Conservation (phyloP, 441 rosid genomes). For the Geranium incanum region DNA sequence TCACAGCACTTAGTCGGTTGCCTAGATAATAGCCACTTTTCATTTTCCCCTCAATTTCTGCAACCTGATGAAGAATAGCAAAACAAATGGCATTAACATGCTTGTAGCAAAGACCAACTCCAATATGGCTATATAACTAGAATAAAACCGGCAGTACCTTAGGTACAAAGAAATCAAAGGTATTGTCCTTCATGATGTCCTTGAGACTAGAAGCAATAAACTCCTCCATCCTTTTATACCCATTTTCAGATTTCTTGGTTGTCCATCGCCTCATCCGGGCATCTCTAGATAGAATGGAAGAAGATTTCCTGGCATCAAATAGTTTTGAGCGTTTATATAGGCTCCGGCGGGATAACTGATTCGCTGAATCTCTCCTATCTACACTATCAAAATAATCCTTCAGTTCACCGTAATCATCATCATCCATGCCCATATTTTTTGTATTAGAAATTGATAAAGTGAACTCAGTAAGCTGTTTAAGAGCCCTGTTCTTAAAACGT, state of each 20-base stretch:
- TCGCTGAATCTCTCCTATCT: slow-evolving; percentile 85
- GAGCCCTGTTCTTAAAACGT: slow-evolving; percentile 51
- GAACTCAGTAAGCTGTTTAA: slow-evolving; percentile 57
- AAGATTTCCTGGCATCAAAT: slow-evolving; percentile 89
- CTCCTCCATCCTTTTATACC: slow-evolving; percentile 89
- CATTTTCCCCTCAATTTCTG: slow-evolving; percentile 80
- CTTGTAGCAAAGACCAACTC: slow-evolving; percentile 8
- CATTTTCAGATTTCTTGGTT: slow-evolving; percentile 74
- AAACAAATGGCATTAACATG: slow-evolving; percentile 16
- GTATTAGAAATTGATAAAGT: slow-evolving; percentile 32
- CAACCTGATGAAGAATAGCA: slow-evolving; percentile 51
- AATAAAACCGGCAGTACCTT: slow-evolving; percentile 48
- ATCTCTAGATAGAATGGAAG: slow-evolving; percentile 91
- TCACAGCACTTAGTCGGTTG: slow-evolving; percentile 79
- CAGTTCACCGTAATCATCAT: slow-evolving; percentile 87
- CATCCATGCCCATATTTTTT: slow-evolving; percentile 39
- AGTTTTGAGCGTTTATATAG: slow-evolving; percentile 88
- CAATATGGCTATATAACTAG: slow-evolving; percentile 3
- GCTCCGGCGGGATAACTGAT: slow-evolving; percentile 75
- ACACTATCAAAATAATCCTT: slow-evolving; percentile 94
- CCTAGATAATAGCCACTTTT: slow-evolving; percentile 75
- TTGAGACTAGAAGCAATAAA: slow-evolving; percentile 83
- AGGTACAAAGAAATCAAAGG: slow-evolving; percentile 70
- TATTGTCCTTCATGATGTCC: slow-evolving; percentile 93
- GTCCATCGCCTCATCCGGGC: slow-evolving; percentile 95